These are phyloP conservation scores for Microsporum canis DNA, from an alignment of 2,329 filamentous ascomycete species.

Conservation along the genomic window DNA sequence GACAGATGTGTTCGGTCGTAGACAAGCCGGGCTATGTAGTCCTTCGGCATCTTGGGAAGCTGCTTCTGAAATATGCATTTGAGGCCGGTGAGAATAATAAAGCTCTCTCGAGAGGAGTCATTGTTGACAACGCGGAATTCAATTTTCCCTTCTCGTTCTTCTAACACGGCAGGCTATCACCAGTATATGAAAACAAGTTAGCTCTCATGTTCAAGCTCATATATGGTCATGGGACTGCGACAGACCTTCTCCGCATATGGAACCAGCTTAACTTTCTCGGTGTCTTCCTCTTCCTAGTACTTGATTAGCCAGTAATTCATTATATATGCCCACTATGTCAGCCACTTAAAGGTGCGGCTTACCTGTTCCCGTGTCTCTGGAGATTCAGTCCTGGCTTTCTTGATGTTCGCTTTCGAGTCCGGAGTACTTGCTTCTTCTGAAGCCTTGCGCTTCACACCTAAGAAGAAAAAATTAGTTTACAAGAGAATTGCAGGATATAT, in stretches of 20 bases:
- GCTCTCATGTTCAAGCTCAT: background rate
- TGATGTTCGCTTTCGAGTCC: conserved; percentile 34
- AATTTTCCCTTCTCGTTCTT: conserved; percentile 88
- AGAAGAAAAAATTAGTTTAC: background rate
- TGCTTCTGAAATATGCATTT: conserved; percentile 99
- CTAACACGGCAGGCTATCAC: conserved; percentile 66
- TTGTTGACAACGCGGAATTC: conserved; percentile 98
- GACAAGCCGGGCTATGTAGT: conserved; percentile 93
- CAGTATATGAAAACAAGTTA: background rate
- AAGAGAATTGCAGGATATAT: conserved; percentile 8
- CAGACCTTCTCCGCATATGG: conserved; percentile 79
- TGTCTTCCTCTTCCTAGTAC: conserved; percentile 25
- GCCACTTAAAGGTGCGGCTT: background rate
- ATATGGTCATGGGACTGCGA: conserved; percentile 10
- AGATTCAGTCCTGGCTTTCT: conserved; percentile 41
- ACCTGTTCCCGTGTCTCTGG: conserved; percentile 30
- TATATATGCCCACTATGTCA: background rate
- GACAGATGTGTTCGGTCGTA: conserved; percentile 95
- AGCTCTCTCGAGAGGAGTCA: conserved; percentile 73
- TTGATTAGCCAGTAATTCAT: conserved; percentile 40
- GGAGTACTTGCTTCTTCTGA: conserved; percentile 38
- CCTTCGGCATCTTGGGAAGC: conserved; percentile 97
- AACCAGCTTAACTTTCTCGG: conserved; percentile 53
- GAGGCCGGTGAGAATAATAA: conserved; percentile 86
- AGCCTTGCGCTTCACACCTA: conserved; percentile 39